Evolutionary conservation across 352 stramenopile species (phyloP).

Genomic region (Phytophthora citrophthora): DNA sequence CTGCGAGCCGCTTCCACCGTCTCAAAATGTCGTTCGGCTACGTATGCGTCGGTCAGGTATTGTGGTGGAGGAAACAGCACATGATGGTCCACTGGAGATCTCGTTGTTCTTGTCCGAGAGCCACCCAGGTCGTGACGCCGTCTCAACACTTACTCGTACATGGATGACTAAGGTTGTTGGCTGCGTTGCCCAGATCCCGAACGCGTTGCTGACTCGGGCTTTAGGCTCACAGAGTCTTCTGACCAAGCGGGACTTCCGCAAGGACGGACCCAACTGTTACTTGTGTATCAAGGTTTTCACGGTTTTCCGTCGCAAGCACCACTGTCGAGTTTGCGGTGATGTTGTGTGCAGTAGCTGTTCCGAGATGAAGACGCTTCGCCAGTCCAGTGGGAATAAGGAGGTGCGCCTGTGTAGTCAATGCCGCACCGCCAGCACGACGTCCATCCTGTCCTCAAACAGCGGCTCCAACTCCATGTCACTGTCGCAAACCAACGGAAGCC

Average conservation of each 20-base stretch:
- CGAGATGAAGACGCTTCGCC: constrained; percentile 77
- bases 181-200: constrained; percentile 71
- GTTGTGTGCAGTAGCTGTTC: constrained; percentile 88
- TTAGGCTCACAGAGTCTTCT: constrained; percentile 68
- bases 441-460: constrained; percentile 63
- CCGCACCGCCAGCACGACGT: constrained; percentile 58
- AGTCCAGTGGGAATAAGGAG: constrained; percentile 70
- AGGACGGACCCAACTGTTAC: constrained; percentile 77
- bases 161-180: constrained; percentile 90
- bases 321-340: constrained; percentile 86
- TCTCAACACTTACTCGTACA: constrained; percentile 73
- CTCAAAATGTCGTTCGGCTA: constrained; percentile 82
- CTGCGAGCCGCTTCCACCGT: constrained; percentile 70
- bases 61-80: constrained; percentile 76
- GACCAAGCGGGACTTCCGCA: constrained; percentile 79
- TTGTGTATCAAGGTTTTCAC: constrained; percentile 79
- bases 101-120: constrained; percentile 79
- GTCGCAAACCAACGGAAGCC: constrained; percentile 24
- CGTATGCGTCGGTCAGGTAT: constrained; percentile 81
- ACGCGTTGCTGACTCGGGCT: constrained; percentile 68
- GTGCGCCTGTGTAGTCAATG: constrained; percentile 82
- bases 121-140: constrained; percentile 69
- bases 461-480: constrained; percentile 28
- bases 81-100: constrained; percentile 65
- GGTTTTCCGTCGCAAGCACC: constrained; percentile 83